Conservation (phyloP, 2,329 filamentous ascomycete species). For the Chalaropsis thielavioides region DNA sequence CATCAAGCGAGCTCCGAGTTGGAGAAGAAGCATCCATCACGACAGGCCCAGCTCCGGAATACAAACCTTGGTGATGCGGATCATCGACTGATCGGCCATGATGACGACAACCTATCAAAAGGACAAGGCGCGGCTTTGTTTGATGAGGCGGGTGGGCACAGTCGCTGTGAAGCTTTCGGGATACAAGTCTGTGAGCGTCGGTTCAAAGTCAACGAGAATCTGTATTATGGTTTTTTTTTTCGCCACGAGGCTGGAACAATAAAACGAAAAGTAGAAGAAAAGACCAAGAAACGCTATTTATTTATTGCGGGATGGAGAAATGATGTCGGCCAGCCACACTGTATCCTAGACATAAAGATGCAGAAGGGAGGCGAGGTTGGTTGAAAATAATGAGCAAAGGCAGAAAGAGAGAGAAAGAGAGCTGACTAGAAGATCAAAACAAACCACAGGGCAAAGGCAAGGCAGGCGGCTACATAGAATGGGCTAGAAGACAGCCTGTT, state of each 20-base stretch:
- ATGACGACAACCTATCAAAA: conserved; percentile 16
- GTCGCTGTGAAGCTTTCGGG: not conserved
- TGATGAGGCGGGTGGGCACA: not conserved
- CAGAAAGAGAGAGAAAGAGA: not conserved
- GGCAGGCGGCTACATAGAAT: not conserved
- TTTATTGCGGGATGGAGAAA: not conserved
- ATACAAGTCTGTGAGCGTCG: not conserved
- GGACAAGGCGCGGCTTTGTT: not conserved
- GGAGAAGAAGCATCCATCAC: not conserved
- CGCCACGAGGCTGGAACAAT: not conserved
- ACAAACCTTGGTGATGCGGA: conserved; percentile 67
- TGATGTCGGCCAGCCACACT: not conserved
- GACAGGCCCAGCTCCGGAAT: not conserved
- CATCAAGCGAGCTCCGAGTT: not conserved
- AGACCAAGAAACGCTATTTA: not conserved
- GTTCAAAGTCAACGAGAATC: not conserved
- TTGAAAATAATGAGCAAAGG: not conserved
- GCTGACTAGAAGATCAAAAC: not conserved
- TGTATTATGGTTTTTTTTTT: not conserved
- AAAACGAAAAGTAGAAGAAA: not conserved
- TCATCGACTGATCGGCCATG: conserved; percentile 75
- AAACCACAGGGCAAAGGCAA: not conserved
- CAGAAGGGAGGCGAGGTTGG: not conserved
- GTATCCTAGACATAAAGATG: not conserved
- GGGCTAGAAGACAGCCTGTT: not conserved